These are phyloP conservation scores for Sclerotinia nivalis DNA, from an alignment of 2,329 filamentous ascomycete species.

Conservation along the genomic window DNA sequence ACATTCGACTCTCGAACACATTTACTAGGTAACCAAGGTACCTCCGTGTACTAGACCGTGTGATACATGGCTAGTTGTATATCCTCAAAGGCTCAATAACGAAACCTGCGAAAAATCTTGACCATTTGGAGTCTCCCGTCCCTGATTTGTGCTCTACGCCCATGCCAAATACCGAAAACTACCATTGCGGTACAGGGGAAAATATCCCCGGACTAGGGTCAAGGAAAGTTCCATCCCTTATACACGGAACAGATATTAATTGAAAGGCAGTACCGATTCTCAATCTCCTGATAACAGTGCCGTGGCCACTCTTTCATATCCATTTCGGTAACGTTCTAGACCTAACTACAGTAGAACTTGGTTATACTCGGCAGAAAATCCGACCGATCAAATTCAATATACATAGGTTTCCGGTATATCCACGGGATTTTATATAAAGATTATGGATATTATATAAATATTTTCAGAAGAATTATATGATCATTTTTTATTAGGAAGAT, in stretches of 20 bases:
- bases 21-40: neutral
- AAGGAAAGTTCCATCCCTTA: neutral
- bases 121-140: neutral
- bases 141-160: neutral
- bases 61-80: neutral
- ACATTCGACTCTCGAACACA: neutral
- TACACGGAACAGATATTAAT: neutral
- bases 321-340: neutral
- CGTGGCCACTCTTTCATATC: neutral
- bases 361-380: no score
- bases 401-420: no score
- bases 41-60: neutral
- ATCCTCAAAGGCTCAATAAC: neutral
- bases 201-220: slow-evolving; percentile 2
- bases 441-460: no score
- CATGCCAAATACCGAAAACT: neutral
- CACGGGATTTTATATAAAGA: no score
- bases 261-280: neutral
- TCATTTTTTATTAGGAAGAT: no score
- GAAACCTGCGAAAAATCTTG: neutral
- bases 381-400: no score
- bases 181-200: slow-evolving; percentile 4
- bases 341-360: neutral
- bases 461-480: no score
- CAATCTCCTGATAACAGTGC: neutral